Evolutionary conservation across 495 filamentous ascomycete species (phyloP).

Genomic region (Penicillium verhagenii): DNA sequence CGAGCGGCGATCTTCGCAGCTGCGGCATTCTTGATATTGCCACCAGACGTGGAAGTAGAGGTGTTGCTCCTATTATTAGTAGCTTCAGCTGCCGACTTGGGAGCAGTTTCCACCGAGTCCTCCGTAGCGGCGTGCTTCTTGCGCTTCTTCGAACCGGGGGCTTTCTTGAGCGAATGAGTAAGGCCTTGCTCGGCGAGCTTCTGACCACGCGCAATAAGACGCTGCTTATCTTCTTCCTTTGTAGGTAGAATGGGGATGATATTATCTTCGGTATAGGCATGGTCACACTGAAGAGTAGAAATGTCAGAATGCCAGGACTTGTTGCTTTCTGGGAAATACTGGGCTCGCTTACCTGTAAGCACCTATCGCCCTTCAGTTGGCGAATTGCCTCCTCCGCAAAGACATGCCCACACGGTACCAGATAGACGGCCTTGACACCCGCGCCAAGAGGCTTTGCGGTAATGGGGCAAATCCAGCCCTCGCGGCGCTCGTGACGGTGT

Average conservation of each 20-base stretch:
- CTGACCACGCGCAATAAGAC: constrained; percentile 60
- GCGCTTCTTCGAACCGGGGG: constrained; percentile 65
- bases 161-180: constrained; percentile 88
- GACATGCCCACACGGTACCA: constrained; percentile 94
- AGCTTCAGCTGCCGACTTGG: constrained; percentile 9
- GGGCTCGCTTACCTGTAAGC: constrained; percentile 51
- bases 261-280: constrained; percentile 70
- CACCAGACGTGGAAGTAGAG: constrained; percentile 30
- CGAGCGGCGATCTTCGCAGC: constrained; percentile 82
- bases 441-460: constrained; percentile 85
- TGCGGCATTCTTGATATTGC: constrained; percentile 78
- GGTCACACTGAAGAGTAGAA: constrained; percentile 57
- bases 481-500: constrained; percentile 42
- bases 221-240: constrained; percentile 66
- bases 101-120: constrained; percentile 2
- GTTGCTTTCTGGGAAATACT: neutral
- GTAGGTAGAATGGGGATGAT: constrained; percentile 79
- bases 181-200: constrained; percentile 67
- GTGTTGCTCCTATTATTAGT: constrained; percentile 28
- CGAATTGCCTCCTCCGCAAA: constrained; percentile 83
- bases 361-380: constrained; percentile 66
- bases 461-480: constrained; percentile 78
- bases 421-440: constrained; percentile 75
- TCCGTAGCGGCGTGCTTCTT: constrained; percentile 52
- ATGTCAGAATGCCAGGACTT: neutral